These are phyloP conservation scores for Pharnaceum exiguum DNA, from an alignment of 148 eudicot genomes.

Conservation along the genomic window DNA sequence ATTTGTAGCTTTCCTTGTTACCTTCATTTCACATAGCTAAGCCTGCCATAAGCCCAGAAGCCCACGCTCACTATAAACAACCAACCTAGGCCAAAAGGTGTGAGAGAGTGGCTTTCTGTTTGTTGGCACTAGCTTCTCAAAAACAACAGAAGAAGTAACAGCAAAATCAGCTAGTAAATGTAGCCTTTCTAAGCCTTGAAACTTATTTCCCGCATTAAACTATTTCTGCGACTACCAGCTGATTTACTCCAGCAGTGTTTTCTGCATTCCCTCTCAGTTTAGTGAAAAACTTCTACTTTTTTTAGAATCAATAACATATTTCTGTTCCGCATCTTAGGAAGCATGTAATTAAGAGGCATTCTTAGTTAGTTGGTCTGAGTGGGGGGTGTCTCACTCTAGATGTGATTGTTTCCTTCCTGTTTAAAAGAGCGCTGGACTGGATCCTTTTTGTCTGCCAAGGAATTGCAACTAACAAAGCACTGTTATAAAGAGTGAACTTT, in stretches of 20 bases:
- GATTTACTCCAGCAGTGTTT: constrained; percentile 17
- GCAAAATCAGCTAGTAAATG: neutral
- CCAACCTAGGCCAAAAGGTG: constrained; percentile 10
- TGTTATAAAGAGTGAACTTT: neutral
- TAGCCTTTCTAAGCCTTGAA: constrained; percentile 17
- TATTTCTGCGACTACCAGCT: neutral
- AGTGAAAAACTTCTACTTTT: neutral
- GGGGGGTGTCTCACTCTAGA: neutral
- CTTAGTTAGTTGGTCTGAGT: neutral
- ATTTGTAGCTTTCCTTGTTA: constrained; percentile 37
- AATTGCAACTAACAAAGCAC: constrained; percentile 2
- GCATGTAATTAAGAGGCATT: constrained; percentile 32
- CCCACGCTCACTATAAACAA: constrained; percentile 3
- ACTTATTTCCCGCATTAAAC: neutral
- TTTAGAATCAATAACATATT: neutral
- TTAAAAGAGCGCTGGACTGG: constrained; percentile 11
- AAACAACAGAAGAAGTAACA: neutral
- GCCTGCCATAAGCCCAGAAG: too few species aligned
- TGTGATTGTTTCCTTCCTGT: constrained; percentile 8
- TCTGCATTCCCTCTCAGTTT: neutral
- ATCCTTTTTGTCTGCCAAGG: constrained; percentile 11
- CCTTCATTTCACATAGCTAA: constrained; percentile 22
- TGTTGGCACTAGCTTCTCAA: constrained; percentile 4
- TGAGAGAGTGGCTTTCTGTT: constrained; percentile 12
- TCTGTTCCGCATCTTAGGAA: constrained; percentile 9